Evolutionary conservation across 805 yeast species (phyloP), one percentile per base, ranked within the genome.

Genomic region (Lachancea thermotolerans): DNA sequence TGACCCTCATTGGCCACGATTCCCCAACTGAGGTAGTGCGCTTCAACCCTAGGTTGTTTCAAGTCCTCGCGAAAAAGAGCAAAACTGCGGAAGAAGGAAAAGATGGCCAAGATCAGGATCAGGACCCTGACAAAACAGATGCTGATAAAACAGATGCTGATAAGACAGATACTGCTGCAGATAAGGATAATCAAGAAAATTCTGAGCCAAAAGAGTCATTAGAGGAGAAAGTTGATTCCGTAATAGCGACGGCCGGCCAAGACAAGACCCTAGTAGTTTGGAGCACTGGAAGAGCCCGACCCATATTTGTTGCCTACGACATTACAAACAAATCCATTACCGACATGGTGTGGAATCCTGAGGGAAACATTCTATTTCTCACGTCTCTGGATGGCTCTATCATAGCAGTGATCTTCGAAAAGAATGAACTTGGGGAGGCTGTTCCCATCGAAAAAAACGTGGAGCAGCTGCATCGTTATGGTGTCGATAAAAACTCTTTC

Each of bases 231-330:
- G 67, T 74, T 42, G 72, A 84, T 7, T 82, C 96, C 0, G 77
- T 91, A 0, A 71, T 91, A n/a, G 96, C 97, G 2, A 85, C 96
- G 27, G 96, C 91, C 11, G 98, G 98, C 10, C 98, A 91, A 65
- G 99, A 91, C 64, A 81, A 86, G 56, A 77, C 89, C 1, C 65
- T 93, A 33, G 95, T 89, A 0, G 70, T 91, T 5, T 91, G 99
- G 99, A 81, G 81, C 56, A 91, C 96, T 0, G 66, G 77, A 2
- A 73, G 73, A 42, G 76, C 89, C 4, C 72, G 86, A 41, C 98
- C 99, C 1, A 64, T 93, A 40, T 74, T 85, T 10, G 86, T 89
- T 7, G 86, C 90, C 1, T 78, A 78, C 35, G 95, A 90, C 50
- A 74, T 91, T 12, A 76, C 84, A 2, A 70, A 72, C 33, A 87